These are phyloP conservation scores for Agrocybe pediades DNA, from an alignment of 768 basidiomycete genomes.

Conservation along the genomic window DNA sequence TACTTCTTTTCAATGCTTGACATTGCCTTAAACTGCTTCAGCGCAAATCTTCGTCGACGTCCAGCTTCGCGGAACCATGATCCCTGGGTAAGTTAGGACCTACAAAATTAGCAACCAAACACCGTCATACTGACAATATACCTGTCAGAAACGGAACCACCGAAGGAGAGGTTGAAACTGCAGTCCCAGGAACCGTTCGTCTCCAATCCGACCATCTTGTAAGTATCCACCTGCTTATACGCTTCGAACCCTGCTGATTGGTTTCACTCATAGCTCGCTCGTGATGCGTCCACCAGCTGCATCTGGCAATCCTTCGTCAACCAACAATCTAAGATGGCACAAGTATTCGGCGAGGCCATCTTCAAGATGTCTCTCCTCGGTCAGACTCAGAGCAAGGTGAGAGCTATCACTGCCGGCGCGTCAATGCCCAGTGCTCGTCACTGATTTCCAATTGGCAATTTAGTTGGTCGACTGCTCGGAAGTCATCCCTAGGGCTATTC, in stretches of 20 bases:
- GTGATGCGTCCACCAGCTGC: slow-evolving; percentile 46
- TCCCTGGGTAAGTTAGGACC: slow-evolving; percentile 34
- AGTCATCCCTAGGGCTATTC: slow-evolving; percentile 1
- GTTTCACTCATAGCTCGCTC: slow-evolving; percentile 22
- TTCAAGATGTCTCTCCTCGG: slow-evolving; percentile 43
- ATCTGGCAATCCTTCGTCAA: slow-evolving; percentile 45
- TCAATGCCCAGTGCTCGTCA: slow-evolving; percentile 26
- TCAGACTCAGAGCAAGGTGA: slow-evolving; percentile 29
- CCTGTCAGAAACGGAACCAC: slow-evolving; percentile 32
- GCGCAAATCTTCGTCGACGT: slow-evolving; percentile 48
- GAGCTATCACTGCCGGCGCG: background rate
- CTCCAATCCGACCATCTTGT: slow-evolving; percentile 43
- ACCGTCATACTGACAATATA: background rate
- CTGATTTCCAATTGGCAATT: background rate
- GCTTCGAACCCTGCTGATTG: background rate
- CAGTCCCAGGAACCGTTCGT: slow-evolving; percentile 42
- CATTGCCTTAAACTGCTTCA: background rate
- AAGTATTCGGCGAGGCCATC: slow-evolving; percentile 40
- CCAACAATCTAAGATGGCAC: slow-evolving; percentile 33
- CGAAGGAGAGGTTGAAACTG: slow-evolving; percentile 39
- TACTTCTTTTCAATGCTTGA: background rate
- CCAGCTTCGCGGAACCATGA: slow-evolving; percentile 40
- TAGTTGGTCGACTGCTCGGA: slow-evolving; percentile 10
- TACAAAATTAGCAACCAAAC: background rate
- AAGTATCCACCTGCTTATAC: slow-evolving; percentile 5